Conservation (phyloP, 2,329 filamentous ascomycete genomes). For the Paracoccidioides brasiliensis region DNA sequence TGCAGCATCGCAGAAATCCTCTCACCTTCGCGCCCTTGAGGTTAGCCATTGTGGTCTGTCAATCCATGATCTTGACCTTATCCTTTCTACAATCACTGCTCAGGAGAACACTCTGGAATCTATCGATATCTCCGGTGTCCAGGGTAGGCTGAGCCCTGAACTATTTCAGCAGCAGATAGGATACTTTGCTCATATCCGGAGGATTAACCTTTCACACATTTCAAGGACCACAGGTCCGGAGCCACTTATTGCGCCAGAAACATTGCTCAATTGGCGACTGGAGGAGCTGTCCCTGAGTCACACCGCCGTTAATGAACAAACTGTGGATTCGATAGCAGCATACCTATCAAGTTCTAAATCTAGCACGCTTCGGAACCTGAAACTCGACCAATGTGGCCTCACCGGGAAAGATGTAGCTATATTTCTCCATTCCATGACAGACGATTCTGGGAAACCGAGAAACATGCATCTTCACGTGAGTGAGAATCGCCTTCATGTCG, state of each 20-base stretch:
- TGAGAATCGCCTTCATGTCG: conserved; percentile 40
- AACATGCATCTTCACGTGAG: conserved; percentile 54
- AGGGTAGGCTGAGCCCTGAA: conserved; percentile 49
- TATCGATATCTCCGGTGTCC: conserved; percentile 54
- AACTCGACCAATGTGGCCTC: conserved; percentile 53
- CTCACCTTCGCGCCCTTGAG: conserved; percentile 54
- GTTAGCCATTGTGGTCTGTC: conserved; percentile 47
- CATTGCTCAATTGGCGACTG: conserved; percentile 52
- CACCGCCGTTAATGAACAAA: conserved; percentile 48
- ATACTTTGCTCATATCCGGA: conserved; percentile 53
- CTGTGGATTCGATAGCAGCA: conserved; percentile 50
- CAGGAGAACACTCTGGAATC: conserved; percentile 56
- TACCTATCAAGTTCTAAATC: conserved; percentile 52
- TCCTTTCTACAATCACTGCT: conserved; percentile 50
- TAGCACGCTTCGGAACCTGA: conserved; percentile 46
- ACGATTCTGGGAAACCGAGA: conserved; percentile 36
- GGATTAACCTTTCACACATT: conserved; percentile 52
- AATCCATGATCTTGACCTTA: conserved; percentile 40
- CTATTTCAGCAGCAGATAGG: conserved; percentile 54
- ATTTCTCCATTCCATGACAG: conserved; percentile 50
- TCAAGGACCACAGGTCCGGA: conserved; percentile 50
- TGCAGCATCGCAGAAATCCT: conserved; percentile 51
- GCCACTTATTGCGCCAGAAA: conserved; percentile 52
- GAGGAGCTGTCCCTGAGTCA: conserved; percentile 54
- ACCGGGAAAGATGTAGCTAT: conserved; percentile 52